These are phyloP conservation scores for Plasmodium knowlesi DNA, from an alignment of 169 alveolate species.

Conservation along the genomic window DNA sequence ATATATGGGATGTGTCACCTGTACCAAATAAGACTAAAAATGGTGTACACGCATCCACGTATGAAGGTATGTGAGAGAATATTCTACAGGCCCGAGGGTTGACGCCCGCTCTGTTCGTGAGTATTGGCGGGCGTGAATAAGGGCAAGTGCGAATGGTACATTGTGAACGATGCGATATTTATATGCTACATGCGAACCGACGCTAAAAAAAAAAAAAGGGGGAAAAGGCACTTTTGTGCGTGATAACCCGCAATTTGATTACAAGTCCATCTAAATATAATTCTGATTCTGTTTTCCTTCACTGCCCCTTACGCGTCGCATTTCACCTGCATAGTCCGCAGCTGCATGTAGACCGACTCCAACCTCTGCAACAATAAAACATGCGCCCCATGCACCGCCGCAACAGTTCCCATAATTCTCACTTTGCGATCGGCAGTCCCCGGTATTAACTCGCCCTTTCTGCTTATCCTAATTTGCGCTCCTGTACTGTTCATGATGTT, in stretches of 20 bases:
- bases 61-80: neutral
- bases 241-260: too few relatives aligned
- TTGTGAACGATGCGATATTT: too few relatives aligned
- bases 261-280: neutral
- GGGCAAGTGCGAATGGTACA: too few relatives aligned
- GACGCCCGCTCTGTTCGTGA: neutral
- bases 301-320: slow-evolving; percentile 24
- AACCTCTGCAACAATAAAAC: slow-evolving; percentile 65
- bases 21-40: slow-evolving; percentile 54
- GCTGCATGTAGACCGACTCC: slow-evolving; percentile 63
- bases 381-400: slow-evolving; percentile 77
- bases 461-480: slow-evolving; percentile 71
- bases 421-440: slow-evolving; percentile 71
- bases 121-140: too few relatives aligned
- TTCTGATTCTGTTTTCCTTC: neutral
- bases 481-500: slow-evolving; percentile 76
- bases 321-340: slow-evolving; percentile 34
- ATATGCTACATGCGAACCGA: neutral
- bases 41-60: slow-evolving; percentile 6
- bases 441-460: slow-evolving; percentile 70
- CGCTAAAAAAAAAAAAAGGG: neutral
- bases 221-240: neutral
- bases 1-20: neutral
- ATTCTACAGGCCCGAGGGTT: neutral
- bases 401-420: slow-evolving; percentile 69